Evolutionary conservation across 2,329 filamentous ascomycete species (phyloP).

Genomic region (Parafenestella ontariensis): DNA sequence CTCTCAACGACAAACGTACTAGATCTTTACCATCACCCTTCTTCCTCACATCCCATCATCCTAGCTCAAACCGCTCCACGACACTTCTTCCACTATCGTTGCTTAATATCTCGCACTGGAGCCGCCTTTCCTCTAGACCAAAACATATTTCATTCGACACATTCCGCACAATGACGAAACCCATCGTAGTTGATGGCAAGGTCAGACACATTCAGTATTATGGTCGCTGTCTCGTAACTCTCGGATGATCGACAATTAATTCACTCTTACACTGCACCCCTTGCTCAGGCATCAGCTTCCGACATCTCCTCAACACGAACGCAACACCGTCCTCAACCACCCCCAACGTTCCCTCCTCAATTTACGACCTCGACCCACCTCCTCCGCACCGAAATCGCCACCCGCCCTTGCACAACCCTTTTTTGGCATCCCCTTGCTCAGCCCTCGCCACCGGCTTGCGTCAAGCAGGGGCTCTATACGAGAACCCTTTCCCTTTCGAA

Average conservation of each 20-base stretch:
- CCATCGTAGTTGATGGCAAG: no score
- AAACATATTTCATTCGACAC: no score
- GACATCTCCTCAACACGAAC: no score
- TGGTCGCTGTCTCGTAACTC: no score
- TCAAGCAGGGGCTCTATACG: neutral
- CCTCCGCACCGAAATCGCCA: neutral
- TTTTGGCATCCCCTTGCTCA: neutral
- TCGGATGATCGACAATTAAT: no score
- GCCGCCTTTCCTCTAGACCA: no score
- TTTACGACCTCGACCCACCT: neutral
- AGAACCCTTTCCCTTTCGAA: neutral
- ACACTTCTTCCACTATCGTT: neutral
- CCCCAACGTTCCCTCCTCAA: neutral
- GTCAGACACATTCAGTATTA: no score
- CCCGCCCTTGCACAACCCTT: neutral
- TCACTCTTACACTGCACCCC: no score
- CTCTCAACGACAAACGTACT: neutral
- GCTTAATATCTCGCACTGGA: no score
- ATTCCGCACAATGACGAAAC: no score
- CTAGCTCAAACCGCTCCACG: neutral
- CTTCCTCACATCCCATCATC: neutral
- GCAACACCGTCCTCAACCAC: neutral
- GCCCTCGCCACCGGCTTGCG: neutral
- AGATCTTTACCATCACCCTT: neutral
- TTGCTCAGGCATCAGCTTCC: no score